These are phyloP conservation scores for Luzula sylvatica DNA, from an alignment of 176 grass and related monocot genomes.

Conservation along the genomic window DNA sequence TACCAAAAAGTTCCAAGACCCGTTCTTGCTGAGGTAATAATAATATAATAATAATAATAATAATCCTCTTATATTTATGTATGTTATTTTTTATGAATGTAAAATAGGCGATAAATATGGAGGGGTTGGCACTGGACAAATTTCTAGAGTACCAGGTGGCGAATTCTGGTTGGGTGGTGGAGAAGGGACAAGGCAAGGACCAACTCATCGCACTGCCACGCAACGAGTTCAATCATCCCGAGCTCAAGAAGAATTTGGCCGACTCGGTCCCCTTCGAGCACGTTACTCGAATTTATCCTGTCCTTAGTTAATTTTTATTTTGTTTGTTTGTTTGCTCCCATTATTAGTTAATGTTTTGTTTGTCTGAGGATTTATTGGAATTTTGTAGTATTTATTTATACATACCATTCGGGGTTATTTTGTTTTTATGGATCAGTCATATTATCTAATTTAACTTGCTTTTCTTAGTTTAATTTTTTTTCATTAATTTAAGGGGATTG, in stretches of 20 bases:
- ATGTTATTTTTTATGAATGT: constrained; percentile 1
- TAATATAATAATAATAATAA: background rate
- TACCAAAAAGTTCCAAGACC: constrained; percentile 96
- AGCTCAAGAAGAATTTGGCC: constrained; percentile 82
- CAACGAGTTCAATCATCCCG: constrained; percentile 80
- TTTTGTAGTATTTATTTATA: too few species aligned
- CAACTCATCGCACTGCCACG: constrained; percentile 66
- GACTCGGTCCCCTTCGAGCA: constrained; percentile 72
- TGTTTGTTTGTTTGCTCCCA: background rate
- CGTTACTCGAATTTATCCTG: constrained; percentile 74
- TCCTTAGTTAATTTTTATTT: constrained; percentile 49
- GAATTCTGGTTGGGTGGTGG: constrained; percentile 69
- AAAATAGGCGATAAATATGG: constrained; percentile 67
- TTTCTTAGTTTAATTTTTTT: too few species aligned
- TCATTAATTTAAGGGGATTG: too few species aligned
- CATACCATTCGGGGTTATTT: too few species aligned
- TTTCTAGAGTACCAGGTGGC: constrained; percentile 73
- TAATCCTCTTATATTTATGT: background rate
- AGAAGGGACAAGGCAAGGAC: constrained; percentile 45
- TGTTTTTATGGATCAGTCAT: too few species aligned
- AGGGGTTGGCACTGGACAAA: constrained; percentile 88
- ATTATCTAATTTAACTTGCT: too few species aligned
- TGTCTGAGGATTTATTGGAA: background rate
- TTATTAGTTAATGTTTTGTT: constrained; percentile 8
- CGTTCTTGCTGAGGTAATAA: constrained; percentile 79